These are phyloP conservation scores for Epicoccum nigrum DNA, from an alignment of 2,329 filamentous ascomycete genomes.

Conservation along the genomic window DNA sequence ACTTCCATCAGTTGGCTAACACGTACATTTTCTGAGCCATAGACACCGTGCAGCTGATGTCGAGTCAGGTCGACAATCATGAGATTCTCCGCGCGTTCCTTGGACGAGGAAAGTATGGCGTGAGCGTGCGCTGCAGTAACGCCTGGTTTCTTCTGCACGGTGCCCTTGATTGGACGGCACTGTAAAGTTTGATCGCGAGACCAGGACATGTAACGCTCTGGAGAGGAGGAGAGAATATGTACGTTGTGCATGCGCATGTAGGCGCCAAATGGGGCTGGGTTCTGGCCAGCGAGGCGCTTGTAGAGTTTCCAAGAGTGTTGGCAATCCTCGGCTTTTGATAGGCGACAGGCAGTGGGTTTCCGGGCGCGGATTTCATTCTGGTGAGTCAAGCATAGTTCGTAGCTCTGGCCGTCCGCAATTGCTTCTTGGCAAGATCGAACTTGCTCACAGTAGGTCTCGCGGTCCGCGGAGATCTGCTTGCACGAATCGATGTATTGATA, in stretches of 20 bases:
- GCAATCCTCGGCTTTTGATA: slow-evolving; percentile 41
- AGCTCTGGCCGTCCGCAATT: slow-evolving; percentile 79
- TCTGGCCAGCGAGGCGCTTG: slow-evolving; percentile 69
- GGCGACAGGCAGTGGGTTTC: slow-evolving; percentile 29
- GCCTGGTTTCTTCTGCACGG: slow-evolving; percentile 75
- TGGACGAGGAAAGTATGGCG: slow-evolving; percentile 75
- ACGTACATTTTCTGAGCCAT: slow-evolving; percentile 72
- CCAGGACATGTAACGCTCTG: slow-evolving; percentile 85
- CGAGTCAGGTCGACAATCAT: slow-evolving; percentile 99
- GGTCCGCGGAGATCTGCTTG: slow-evolving; percentile 16
- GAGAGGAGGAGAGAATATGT: slow-evolving; percentile 81
- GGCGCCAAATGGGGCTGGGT: slow-evolving; percentile 85
- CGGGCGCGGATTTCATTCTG: slow-evolving; percentile 66
- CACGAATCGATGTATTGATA: slow-evolving; percentile 38
- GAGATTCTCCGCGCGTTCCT: slow-evolving; percentile 93
- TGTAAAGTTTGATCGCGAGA: slow-evolving; percentile 66
- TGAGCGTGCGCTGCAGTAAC: slow-evolving; percentile 76
- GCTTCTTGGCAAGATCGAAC: slow-evolving; percentile 72
- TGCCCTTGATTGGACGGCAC: slow-evolving; percentile 96
- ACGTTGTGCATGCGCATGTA: slow-evolving; percentile 69
- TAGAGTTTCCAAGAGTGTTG: slow-evolving; percentile 70
- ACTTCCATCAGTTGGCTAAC: slow-evolving; percentile 83
- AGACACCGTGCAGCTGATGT: slow-evolving; percentile 88
- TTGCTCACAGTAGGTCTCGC: slow-evolving; percentile 64
- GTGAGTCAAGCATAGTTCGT: slow-evolving; percentile 83